phyloP scores from a whole-genome alignment of 2,329 filamentous ascomycete species.

The Torrubiellomyces zombiae region DNA sequence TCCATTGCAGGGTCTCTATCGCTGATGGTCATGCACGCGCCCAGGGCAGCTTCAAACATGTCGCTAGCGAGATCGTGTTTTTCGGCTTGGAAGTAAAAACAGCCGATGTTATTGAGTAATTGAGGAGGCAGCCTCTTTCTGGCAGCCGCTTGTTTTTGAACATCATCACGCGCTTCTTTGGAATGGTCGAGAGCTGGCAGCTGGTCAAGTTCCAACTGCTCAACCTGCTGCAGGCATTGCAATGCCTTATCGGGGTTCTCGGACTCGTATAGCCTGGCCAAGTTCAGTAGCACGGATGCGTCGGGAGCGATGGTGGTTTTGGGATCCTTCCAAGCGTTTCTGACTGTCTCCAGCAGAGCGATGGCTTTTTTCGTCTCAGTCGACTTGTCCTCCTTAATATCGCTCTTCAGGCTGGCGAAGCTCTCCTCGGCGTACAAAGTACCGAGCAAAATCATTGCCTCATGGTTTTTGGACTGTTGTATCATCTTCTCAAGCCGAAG shows the following conservation, averaged over 20 bases:
- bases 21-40: conserved; percentile 67
- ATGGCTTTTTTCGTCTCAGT: conserved; percentile 77
- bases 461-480: conserved; percentile 64
- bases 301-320: conserved; percentile 73
- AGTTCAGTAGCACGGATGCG: conserved; percentile 74
- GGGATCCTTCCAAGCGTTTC: conserved; percentile 79
- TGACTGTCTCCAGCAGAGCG: conserved; percentile 65
- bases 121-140: conserved; percentile 75
- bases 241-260: conserved; percentile 80
- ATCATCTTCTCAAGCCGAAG: conserved; percentile 88
- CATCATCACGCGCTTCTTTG: conserved; percentile 36
- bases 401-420: conserved; percentile 57
- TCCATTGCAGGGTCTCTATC: conserved; percentile 63
- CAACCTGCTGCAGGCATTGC: conserved; percentile 80
- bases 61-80: conserved; percentile 66
- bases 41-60: conserved; percentile 82
- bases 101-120: conserved; percentile 91
- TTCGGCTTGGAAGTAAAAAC: conserved; percentile 81
- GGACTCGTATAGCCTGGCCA: conserved; percentile 77
- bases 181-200: conserved; percentile 55
- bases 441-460: conserved; percentile 83
- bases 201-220: conserved; percentile 72
- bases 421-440: conserved; percentile 91
- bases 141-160: conserved; percentile 40
- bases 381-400: conserved; percentile 72